phyloP scores from a whole-genome alignment of 2,329 filamentous ascomycete genomes.

The Periconia digitata region DNA sequence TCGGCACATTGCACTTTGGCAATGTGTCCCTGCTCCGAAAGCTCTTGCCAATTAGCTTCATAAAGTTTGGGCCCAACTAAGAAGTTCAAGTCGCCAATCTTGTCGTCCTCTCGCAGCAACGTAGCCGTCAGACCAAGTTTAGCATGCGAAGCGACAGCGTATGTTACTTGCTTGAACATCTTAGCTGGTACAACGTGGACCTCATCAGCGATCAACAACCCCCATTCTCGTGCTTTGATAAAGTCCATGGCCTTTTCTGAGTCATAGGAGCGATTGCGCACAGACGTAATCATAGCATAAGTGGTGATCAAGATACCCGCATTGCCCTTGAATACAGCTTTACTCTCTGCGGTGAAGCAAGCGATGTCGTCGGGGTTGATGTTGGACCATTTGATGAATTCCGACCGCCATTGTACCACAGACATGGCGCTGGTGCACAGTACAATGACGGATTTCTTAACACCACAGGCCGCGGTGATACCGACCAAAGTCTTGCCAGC shows the following conservation, averaged over 20 bases:
- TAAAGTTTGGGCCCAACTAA: constrained; percentile 96
- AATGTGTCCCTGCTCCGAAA: constrained; percentile 95
- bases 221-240: constrained; percentile 87
- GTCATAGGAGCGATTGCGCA: constrained; percentile 83
- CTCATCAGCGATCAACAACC: constrained; percentile 94
- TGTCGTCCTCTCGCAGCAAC: constrained; percentile 92
- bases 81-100: constrained; percentile 96
- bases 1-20: constrained; percentile 96
- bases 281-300: constrained; percentile 98
- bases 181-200: constrained; percentile 97
- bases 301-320: constrained; percentile 97
- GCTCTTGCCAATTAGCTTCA: constrained; percentile 99
- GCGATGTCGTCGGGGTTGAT: constrained; percentile 92
- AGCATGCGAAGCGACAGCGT: constrained; percentile 88
- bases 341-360: constrained; percentile 92
- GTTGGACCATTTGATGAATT: constrained; percentile 99
- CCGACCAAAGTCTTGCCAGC: constrained; percentile 96
- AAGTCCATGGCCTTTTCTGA: constrained; percentile 98
- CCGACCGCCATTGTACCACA: constrained; percentile 92
- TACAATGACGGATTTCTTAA: constrained; percentile 94
- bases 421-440: constrained; percentile 98
- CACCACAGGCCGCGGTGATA: constrained; percentile 96
- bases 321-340: constrained; percentile 80
- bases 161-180: constrained; percentile 93
- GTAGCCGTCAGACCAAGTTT: constrained; percentile 95